These are phyloP conservation scores for Isoetes taiwanensis DNA, from an alignment of 75 land plant species.

Conservation along the genomic window DNA sequence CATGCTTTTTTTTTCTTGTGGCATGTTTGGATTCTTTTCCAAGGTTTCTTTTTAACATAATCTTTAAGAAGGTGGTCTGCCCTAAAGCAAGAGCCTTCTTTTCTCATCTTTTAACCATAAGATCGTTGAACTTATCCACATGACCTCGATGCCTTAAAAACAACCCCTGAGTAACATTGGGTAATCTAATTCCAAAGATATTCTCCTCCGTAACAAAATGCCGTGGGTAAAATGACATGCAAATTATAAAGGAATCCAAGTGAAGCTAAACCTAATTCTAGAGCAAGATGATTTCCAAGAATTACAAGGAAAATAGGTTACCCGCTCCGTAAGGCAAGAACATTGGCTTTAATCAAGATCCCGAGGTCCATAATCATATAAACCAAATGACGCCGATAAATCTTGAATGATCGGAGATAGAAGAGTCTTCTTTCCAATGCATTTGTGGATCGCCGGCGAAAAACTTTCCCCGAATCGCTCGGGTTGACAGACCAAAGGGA, in stretches of 20 bases:
- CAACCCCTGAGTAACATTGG: neutral
- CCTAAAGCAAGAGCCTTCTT: slow-evolving; percentile 3
- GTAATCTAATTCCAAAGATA: neutral
- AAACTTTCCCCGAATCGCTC: too few relatives aligned
- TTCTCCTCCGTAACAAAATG: neutral
- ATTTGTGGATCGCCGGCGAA: too few relatives aligned
- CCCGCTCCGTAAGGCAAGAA: neutral
- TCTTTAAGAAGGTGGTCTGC: slow-evolving; percentile 3
- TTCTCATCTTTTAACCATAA: neutral
- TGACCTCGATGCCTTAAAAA: neutral
- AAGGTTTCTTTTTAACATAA: neutral
- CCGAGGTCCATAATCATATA: slow-evolving; percentile 1
- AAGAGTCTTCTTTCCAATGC: neutral
- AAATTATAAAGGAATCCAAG: neutral
- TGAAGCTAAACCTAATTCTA: too few relatives aligned
- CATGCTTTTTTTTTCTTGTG: neutral
- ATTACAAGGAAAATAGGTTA: too few relatives aligned
- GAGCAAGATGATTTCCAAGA: too few relatives aligned
- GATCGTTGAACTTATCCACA: slow-evolving; percentile 1
- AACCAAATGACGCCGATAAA: neutral
- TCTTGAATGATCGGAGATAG: neutral
- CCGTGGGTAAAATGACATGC: neutral
- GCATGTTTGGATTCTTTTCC: neutral
- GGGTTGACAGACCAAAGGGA: too few relatives aligned
- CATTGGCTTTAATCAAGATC: slow-evolving; percentile 1